phyloP scores from a whole-genome alignment of 257 asterid species.

The Solanum chmielewskii region DNA sequence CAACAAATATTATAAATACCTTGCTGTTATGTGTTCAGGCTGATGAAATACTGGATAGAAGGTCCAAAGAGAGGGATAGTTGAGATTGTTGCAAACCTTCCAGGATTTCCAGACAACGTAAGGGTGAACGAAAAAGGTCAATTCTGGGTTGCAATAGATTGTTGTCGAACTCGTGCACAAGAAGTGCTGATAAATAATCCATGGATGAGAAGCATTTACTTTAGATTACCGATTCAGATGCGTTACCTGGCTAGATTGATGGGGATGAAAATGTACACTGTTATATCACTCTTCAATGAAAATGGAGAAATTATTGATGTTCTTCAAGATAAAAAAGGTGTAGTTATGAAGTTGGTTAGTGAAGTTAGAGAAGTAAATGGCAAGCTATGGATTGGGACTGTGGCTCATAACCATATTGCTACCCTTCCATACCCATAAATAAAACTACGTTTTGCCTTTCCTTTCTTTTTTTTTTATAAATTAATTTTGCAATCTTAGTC shows the following conservation, averaged over 20 bases:
- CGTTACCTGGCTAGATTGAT: conserved; percentile 44
- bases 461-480: background rate
- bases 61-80: conserved; percentile 43
- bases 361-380: conserved; percentile 77
- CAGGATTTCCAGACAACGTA: conserved; percentile 83
- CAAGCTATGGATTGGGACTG: conserved; percentile 88
- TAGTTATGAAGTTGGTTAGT: conserved; percentile 77
- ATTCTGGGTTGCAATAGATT: conserved; percentile 87
- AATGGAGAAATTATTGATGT: conserved; percentile 70
- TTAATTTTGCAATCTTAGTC: background rate
- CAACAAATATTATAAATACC: background rate
- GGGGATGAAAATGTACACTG: conserved; percentile 70
- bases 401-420: conserved; percentile 89
- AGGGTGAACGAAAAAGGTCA: conserved; percentile 59
- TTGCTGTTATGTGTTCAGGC: conserved; percentile 18
- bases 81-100: conserved; percentile 53
- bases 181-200: conserved; percentile 53
- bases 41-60: conserved; percentile 55
- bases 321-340: conserved; percentile 77
- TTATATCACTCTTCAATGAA: conserved; percentile 43
- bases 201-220: conserved; percentile 63
- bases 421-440: conserved; percentile 49
- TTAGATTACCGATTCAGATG: conserved; percentile 70
- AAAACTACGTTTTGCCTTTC: background rate
- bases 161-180: conserved; percentile 62